A percentile compares a stretch with the other conserved stretches of the same genome.
These are phyloP conservation scores for Pyrenula aspistea DNA, from an alignment of 495 filamentous ascomycete species.

Conservation along the genomic window DNA sequence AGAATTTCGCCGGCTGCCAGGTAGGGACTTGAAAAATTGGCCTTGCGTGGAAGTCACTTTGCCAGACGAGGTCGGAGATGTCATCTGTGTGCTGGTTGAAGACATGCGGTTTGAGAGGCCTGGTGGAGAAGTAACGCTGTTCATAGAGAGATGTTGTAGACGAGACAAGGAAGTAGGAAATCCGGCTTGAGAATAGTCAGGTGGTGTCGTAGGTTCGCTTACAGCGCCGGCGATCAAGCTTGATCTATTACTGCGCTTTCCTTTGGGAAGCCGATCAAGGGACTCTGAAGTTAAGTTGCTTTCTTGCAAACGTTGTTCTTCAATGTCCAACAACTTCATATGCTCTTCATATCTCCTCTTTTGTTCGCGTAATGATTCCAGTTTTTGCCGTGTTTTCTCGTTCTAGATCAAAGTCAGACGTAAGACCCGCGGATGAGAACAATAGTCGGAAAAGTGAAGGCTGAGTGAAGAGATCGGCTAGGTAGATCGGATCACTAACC, in stretches of 20 bases:
- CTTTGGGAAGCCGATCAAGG: constrained; percentile 67
- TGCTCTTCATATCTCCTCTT: constrained; percentile 76
- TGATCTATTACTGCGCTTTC: constrained; percentile 44
- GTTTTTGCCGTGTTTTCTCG: constrained; percentile 83
- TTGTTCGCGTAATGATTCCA: constrained; percentile 75
- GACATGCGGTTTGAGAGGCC: constrained; percentile 62
- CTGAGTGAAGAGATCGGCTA: neutral
- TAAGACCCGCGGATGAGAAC: too few species aligned
- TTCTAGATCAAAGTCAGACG: constrained; percentile 47
- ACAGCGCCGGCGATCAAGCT: constrained; percentile 53
- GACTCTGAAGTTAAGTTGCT: constrained; percentile 62
- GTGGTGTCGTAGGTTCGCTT: constrained; percentile 94
- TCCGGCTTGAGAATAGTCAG: constrained; percentile 71
- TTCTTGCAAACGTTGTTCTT: constrained; percentile 42
- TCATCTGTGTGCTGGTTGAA: constrained; percentile 59
- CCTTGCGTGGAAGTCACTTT: constrained; percentile 24
- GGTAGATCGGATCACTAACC: constrained; percentile 27
- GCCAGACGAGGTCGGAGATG: constrained; percentile 41
- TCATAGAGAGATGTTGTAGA: constrained; percentile 71
- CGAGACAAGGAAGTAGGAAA: constrained; percentile 64
- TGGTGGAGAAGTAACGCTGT: constrained; percentile 69
- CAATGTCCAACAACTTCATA: constrained; percentile 62
- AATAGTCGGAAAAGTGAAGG: neutral
- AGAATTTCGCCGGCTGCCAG: constrained; percentile 62
- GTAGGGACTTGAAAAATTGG: constrained; percentile 69